Percentiles rank a stretch among this genome's conserved stretches.
Evolutionary conservation across 2,329 filamentous ascomycete genomes (phyloP).

Genomic region (Aspergillus sclerotialis): DNA sequence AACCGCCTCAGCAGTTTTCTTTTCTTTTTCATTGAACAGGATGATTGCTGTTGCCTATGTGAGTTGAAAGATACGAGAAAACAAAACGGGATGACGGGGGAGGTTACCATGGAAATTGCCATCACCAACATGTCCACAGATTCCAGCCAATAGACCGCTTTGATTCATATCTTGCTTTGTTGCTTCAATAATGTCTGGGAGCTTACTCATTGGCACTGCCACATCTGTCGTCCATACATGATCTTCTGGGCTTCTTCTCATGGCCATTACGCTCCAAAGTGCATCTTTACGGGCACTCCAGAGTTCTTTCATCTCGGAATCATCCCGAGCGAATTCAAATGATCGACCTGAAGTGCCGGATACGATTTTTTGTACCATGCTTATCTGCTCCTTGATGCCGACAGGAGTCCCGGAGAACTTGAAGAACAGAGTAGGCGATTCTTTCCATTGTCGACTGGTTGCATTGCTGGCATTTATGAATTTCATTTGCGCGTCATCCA

Average conservation of each 20-base stretch:
- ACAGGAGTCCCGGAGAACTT: slow-evolving; percentile 63
- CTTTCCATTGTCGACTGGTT: slow-evolving; percentile 54
- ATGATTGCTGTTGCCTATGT: slow-evolving; percentile 46
- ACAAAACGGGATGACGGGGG: background rate
- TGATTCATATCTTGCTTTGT: slow-evolving; percentile 59
- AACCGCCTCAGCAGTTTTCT: slow-evolving; percentile 48
- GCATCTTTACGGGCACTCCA: slow-evolving; percentile 73
- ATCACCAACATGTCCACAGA: slow-evolving; percentile 69
- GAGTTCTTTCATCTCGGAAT: slow-evolving; percentile 60
- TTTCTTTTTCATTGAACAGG: slow-evolving; percentile 54
- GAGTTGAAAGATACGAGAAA: background rate
- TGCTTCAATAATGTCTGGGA: slow-evolving; percentile 66
- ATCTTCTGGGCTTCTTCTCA: slow-evolving; percentile 52
- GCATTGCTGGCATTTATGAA: slow-evolving; percentile 52
- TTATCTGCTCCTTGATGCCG: slow-evolving; percentile 58
- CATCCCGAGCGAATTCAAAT: slow-evolving; percentile 61
- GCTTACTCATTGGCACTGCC: slow-evolving; percentile 64
- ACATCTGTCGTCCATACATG: slow-evolving; percentile 76
- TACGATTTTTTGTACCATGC: slow-evolving; percentile 53
- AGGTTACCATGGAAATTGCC: slow-evolving; percentile 62
- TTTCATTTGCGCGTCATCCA: slow-evolving; percentile 85
- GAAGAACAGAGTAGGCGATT: slow-evolving; percentile 66
- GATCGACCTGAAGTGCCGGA: slow-evolving; percentile 47
- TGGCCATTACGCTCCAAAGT: slow-evolving; percentile 64
- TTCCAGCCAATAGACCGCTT: slow-evolving; percentile 57